These are phyloP conservation scores for Coccinonectria pachysandricola DNA, from an alignment of 2,329 filamentous ascomycete genomes.

Conservation along the genomic window DNA sequence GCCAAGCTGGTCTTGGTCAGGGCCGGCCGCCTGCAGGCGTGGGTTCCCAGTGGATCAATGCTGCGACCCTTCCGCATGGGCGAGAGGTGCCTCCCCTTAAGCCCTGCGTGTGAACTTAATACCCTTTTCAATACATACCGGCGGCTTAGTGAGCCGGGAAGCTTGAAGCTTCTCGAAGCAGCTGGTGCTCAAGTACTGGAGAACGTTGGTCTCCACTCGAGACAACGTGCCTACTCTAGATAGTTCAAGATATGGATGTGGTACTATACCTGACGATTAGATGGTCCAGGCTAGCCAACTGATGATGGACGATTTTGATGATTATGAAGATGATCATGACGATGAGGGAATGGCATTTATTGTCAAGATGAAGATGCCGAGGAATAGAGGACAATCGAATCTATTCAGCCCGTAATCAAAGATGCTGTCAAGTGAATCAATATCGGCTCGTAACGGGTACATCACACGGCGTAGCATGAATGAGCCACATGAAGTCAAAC, in stretches of 20 bases:
- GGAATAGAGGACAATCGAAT: conserved; percentile 44
- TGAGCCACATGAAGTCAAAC: too few relatives aligned
- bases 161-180: conserved; percentile 5
- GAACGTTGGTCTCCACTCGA: too few relatives aligned
- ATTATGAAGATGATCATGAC: conserved; percentile 15
- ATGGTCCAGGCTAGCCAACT: conserved; percentile 24
- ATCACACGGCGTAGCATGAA: too few relatives aligned
- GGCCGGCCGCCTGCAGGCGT: conserved; percentile 13
- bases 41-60: conserved; percentile 40
- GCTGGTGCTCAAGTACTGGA: too few relatives aligned
- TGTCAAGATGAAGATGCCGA: too few relatives aligned
- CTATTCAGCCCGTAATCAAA: conserved; percentile 26
- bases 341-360: too few relatives aligned
- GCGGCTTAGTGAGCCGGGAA: conserved; percentile 20
- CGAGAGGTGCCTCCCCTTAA: too few relatives aligned
- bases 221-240: conserved; percentile 16
- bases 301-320: conserved; percentile 16
- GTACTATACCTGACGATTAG: conserved; percentile 18
- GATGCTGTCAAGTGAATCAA: conserved; percentile 1
- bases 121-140: conserved; percentile 19
- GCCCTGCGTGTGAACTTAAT: conserved; percentile 19
- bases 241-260: conserved; percentile 20
- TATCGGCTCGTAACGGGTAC: too few relatives aligned
- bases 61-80: conserved; percentile 39
- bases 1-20: conserved; percentile 36